These are phyloP conservation scores for Coix lacrymajobi DNA, from an alignment of 176 grass and related monocot genomes.

Conservation along the genomic window DNA sequence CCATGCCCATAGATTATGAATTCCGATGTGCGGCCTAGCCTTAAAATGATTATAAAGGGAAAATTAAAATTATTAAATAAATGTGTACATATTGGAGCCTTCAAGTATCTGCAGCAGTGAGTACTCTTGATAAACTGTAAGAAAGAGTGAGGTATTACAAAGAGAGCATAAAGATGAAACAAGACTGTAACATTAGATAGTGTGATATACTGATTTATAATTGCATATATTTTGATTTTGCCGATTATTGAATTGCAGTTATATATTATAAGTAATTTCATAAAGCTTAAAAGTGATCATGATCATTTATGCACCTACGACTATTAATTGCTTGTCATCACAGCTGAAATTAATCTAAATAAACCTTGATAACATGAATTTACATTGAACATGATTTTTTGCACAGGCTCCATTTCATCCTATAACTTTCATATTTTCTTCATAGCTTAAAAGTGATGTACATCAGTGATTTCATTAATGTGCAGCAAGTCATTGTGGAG, in stretches of 20 bases:
- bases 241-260: neutral
- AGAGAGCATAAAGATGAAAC: slow-evolving; percentile 3
- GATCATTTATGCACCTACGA: neutral
- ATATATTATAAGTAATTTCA: slow-evolving; percentile 2
- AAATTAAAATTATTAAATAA: slow-evolving; percentile 3
- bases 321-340: neutral
- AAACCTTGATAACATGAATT: neutral
- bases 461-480: neutral
- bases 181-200: neutral
- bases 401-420: neutral
- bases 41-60: slow-evolving; percentile 30
- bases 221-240: slow-evolving; percentile 7
- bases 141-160: neutral
- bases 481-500: neutral
- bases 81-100: neutral
- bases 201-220: neutral
- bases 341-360: slow-evolving; percentile 12
- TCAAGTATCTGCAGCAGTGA: slow-evolving; percentile 7
- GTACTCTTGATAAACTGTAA: slow-evolving; percentile 15
- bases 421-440: neutral
- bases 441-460: neutral
- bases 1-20: slow-evolving; percentile 92
- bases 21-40: slow-evolving; percentile 76
- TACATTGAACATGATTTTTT: neutral
- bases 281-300: neutral